Base-by-base conservation (phyloP, 768 basidiomycete species). In the Nidularia pulvinata region DNA sequence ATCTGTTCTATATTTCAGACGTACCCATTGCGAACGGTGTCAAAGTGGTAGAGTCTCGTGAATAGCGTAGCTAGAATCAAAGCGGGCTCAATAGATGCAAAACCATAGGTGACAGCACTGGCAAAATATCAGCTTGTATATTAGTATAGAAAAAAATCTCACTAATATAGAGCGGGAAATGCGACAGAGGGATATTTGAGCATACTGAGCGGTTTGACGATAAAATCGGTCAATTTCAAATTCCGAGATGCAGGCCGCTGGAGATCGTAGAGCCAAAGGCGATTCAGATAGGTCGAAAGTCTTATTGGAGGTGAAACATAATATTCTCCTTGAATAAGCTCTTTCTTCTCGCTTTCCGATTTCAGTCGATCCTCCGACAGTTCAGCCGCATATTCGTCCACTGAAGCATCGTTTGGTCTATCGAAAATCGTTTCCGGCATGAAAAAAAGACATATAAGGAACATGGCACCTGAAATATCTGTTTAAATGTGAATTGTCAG, bases 381-480 rank as follows among this genome's bases (percentile, higher is more conserved):
- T 9, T 58, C 58, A 9, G 55, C 33, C 10, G 55, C 19, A 33
- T 48, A 34, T 13, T 55, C 45, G 19, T 59, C 59, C 22, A 44
- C 53, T 2, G 55, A 49, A n/a, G 51, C 52, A 32, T 59, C 51
- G 1, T 55, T 49, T 22, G 64, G 63, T 47, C 73, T 62, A 51
- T 69, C 63, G 55, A 69, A 77, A 9, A 75, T 51, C 1, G 77
- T 78, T 59, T 78, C 77, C 6, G 77, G 77, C 59, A 76, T 65
- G 33, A 72, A 64, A 52, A 75, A 66, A 19, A 74, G 49, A 50
- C 69, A 69, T 16, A 73, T 55, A n/a, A 67, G 33, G 39, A 76
- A 67, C 61, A 74, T 65, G 6, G 48, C 48, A 16, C 68, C 62
- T 58, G 33, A 32, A 4, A 42, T 47, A 14, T 45, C 19, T 13